A percentile compares a stretch with the other conserved stretches of the same genome.
Conservation (phyloP, 75 land plant species). For the Isoetes taiwanensis region DNA sequence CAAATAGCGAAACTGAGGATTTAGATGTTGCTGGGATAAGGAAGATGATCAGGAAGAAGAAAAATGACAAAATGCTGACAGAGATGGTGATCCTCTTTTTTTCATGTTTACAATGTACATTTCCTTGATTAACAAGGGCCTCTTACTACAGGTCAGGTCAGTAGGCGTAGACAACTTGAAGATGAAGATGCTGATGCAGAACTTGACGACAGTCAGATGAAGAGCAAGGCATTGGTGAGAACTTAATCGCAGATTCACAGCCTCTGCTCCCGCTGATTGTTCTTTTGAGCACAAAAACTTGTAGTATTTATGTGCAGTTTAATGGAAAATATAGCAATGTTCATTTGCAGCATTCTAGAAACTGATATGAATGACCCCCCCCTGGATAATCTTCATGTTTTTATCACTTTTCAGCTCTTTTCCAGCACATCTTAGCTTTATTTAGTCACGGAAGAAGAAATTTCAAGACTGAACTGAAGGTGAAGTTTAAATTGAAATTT, state of each 20-base stretch:
- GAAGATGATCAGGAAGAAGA: too few species aligned
- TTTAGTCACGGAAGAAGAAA: constrained; percentile 34
- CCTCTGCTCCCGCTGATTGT: background rate
- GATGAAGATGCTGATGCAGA: too few species aligned
- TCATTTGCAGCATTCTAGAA: background rate
- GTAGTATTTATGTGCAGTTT: background rate
- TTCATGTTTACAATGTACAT: too few species aligned
- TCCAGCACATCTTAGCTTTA: constrained; percentile 32
- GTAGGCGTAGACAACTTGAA: too few species aligned
- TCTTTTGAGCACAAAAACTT: too few species aligned
- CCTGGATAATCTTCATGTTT: background rate
- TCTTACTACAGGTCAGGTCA: too few species aligned
- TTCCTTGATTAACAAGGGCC: too few species aligned
- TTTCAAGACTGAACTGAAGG: constrained; percentile 22
- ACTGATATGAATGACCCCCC: too few species aligned
- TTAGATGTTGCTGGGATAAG: constrained; percentile 9
- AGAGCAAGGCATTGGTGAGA: background rate
- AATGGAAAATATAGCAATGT: background rate
- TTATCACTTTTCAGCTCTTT: constrained; percentile 38
- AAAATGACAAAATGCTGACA: too few species aligned
- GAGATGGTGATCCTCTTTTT: too few species aligned
- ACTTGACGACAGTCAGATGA: too few species aligned
- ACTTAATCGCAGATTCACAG: constrained; percentile 1
- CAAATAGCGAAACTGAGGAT: background rate
- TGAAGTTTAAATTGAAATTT: constrained; percentile 37